These are phyloP conservation scores for Kluyveromyces starmeri DNA, from an alignment of 805 yeast genomes.

Conservation along the genomic window DNA sequence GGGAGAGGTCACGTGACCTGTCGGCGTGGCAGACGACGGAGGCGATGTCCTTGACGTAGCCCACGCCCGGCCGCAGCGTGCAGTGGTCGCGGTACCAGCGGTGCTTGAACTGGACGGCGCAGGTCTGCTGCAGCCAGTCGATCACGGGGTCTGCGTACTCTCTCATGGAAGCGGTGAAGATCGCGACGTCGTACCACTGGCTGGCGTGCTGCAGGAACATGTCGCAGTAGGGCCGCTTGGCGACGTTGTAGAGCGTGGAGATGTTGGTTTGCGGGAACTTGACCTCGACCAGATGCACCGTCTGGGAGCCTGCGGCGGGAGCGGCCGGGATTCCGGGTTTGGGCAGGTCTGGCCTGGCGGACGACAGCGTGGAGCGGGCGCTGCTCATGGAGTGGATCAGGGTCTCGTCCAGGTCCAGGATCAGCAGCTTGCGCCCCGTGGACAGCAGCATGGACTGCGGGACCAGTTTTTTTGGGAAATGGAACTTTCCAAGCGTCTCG, in stretches of 20 bases:
- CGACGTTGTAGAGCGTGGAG: conserved; percentile 79
- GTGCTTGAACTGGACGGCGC: conserved; percentile 44
- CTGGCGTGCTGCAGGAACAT: conserved; percentile 68
- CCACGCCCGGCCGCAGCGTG: conserved; percentile 65
- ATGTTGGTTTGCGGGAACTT: conserved; percentile 46
- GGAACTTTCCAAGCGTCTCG: conserved; percentile 30
- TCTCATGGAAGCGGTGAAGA: conserved; percentile 90
- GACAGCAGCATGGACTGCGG: conserved; percentile 28
- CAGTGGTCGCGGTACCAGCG: conserved; percentile 78
- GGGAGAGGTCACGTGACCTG: conserved; percentile 17
- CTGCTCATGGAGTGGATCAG: conserved; percentile 85
- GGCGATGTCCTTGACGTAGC: conserved; percentile 70
- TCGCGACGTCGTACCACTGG: conserved; percentile 80
- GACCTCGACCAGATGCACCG: conserved; percentile 75
- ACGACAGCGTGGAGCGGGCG: conserved; percentile 34
- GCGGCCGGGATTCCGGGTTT: not conserved
- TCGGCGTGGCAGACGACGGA: conserved; percentile 4
- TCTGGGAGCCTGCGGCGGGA: conserved; percentile 15
- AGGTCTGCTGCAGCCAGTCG: conserved; percentile 67
- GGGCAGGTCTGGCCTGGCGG: not conserved
- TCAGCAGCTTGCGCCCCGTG: conserved; percentile 48
- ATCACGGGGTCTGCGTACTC: conserved; percentile 97
- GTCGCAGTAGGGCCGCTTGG: conserved; percentile 88
- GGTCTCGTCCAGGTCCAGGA: conserved; percentile 90
- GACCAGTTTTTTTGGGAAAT: conserved; percentile 37